A percentile compares a stretch with the other conserved stretches of the same genome.
Conservation (phyloP, 78 protist genomes). For the Goniomonas avonlea region DNA sequence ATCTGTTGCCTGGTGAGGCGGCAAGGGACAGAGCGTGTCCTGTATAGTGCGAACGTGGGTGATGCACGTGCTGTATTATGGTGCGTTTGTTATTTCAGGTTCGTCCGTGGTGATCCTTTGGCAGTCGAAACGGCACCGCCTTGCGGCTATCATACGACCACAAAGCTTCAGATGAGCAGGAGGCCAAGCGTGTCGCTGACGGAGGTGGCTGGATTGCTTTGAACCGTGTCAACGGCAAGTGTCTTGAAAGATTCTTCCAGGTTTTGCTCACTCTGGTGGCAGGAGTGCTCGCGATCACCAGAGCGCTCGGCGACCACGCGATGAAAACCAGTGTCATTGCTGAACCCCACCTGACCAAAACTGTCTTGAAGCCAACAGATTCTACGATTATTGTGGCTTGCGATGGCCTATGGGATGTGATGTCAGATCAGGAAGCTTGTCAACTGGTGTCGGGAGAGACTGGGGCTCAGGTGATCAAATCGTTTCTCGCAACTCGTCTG, state of each 20-base stretch:
- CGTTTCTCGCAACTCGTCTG: no score
- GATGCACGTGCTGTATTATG: not conserved
- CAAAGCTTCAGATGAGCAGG: slow-evolving; percentile 23
- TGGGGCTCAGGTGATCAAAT: not conserved
- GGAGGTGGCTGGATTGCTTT: not conserved
- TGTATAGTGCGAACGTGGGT: slow-evolving; percentile 26
- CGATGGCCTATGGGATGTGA: slow-evolving; percentile 21
- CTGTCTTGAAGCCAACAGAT: not conserved
- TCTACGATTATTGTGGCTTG: not conserved
- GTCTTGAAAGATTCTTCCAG: no score
- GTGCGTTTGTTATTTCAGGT: no score
- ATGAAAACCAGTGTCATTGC: slow-evolving; percentile 25
- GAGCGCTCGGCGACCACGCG: slow-evolving; percentile 40
- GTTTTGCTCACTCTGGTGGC: no score
- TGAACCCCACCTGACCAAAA: not conserved
- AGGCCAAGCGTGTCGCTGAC: not conserved
- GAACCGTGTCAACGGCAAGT: slow-evolving; percentile 17
- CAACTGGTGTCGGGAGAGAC: not conserved
- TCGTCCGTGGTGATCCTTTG: no score
- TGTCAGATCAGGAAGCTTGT: slow-evolving; percentile 1
- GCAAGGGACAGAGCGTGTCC: not conserved
- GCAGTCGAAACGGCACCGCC: not conserved
- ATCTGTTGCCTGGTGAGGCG: slow-evolving; percentile 1
- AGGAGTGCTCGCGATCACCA: slow-evolving; percentile 26
- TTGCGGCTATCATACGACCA: slow-evolving; percentile 2